phyloP scores from a whole-genome alignment of 169 alveolate species.

The Plasmodium sp. region DNA sequence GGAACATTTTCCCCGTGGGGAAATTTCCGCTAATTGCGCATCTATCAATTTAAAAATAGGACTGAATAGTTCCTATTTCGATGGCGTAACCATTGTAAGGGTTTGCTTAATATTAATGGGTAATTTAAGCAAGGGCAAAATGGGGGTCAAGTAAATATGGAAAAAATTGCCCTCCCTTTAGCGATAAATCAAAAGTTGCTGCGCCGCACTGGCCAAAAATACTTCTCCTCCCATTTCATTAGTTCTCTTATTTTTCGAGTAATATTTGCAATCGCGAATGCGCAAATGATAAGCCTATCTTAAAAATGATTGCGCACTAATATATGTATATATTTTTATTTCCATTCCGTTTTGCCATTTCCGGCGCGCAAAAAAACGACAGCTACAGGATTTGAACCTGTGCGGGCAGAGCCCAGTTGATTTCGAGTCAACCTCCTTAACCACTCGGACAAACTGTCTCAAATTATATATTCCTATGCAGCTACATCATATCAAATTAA shows the following conservation, averaged over 20 bases:
- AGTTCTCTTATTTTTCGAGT: background rate
- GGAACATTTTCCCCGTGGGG: background rate
- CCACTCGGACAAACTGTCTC: slow-evolving; percentile 92
- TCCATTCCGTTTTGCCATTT: background rate
- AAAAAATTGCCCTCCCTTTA: background rate
- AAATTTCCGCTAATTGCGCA: background rate
- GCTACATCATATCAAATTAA: background rate
- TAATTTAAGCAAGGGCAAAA: background rate
- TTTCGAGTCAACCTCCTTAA: slow-evolving; percentile 91
- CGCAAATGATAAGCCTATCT: no score
- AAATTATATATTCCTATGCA: background rate
- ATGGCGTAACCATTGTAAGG: background rate
- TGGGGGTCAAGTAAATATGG: background rate
- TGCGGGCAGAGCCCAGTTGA: slow-evolving; percentile 98
- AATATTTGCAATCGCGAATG: background rate
- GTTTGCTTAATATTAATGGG: background rate
- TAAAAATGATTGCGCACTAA: background rate
- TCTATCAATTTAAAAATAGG: background rate
- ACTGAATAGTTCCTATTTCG: background rate
- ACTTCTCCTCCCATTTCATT: background rate
- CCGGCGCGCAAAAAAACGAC: slow-evolving; percentile 84
- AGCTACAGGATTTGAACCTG: slow-evolving; percentile 99
- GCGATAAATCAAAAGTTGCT: background rate
- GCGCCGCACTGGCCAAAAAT: background rate
- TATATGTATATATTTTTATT: background rate